A percentile compares a stretch with the other conserved stretches of the same genome.
phyloP scores from a whole-genome alignment of 73 alveolate genomes.

The Uronychia binucleata region DNA sequence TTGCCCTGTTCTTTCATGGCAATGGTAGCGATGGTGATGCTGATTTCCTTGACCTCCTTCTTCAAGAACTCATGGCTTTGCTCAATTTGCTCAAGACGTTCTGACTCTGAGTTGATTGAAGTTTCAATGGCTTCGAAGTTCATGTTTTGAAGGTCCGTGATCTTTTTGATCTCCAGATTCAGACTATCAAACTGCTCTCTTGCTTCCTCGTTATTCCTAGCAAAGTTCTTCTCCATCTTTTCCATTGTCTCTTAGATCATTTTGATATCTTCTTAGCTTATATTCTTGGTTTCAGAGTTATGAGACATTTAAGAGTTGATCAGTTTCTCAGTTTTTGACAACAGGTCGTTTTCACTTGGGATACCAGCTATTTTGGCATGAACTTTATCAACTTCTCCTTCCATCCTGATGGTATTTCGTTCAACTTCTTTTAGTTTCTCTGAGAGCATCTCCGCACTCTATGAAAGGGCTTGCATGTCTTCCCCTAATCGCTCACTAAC shows the following conservation, averaged over 20 bases:
- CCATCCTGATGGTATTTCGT: not conserved
- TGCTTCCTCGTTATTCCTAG: too few species aligned
- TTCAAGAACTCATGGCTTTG: too few species aligned
- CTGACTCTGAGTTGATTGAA: not conserved
- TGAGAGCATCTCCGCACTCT: not conserved
- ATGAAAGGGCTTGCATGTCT: not conserved
- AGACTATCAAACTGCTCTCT: too few species aligned
- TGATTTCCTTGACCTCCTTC: too few species aligned
- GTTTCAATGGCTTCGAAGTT: not conserved
- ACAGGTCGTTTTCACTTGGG: not conserved
- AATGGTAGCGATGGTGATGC: too few species aligned
- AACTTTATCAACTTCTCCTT: not conserved
- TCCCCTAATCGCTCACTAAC: not conserved
- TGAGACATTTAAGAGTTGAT: too few species aligned
- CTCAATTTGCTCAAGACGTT: not conserved
- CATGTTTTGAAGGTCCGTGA: not conserved
- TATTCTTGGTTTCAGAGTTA: too few species aligned
- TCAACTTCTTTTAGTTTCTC: not conserved
- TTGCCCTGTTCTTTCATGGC: too few species aligned
- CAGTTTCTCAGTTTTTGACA: not conserved
- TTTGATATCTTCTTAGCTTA: too few species aligned
- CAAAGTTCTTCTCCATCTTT: not conserved
- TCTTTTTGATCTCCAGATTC: not conserved
- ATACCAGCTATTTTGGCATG: not conserved
- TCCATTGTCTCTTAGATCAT: not conserved